Evolutionary conservation across 2,329 filamentous ascomycete genomes (phyloP).

Genomic region (Fusarium falciforme): DNA sequence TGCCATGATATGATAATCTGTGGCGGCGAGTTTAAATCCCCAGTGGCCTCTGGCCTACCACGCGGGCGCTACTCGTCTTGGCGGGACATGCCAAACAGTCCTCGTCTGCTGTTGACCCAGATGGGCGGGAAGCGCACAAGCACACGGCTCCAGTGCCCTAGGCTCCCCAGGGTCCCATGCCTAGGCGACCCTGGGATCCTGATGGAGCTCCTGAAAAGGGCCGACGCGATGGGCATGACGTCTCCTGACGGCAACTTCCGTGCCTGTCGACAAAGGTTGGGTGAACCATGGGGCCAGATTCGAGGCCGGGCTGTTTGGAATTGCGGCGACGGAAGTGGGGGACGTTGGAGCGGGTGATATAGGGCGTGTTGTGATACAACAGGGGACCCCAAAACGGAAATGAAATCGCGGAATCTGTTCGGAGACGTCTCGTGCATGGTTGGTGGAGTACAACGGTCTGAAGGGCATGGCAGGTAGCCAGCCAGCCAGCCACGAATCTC

Average conservation of each 20-base stretch:
- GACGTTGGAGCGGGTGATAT: conserved; percentile 23
- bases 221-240: conserved; percentile 33
- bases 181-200: conserved; percentile 13
- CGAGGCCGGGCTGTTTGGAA: conserved; percentile 34
- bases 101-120: conserved; percentile 20
- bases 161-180: neutral
- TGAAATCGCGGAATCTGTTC: conserved; percentile 37
- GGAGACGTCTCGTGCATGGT: conserved; percentile 27
- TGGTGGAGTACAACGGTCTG: conserved; percentile 1
- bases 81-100: conserved; percentile 23
- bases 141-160: conserved; percentile 11
- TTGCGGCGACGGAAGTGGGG: conserved; percentile 42
- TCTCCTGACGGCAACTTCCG: conserved; percentile 28
- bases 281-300: conserved; percentile 33
- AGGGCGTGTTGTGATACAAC: conserved; percentile 27
- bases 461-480: neutral
- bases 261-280: conserved; percentile 7
- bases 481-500: neutral
- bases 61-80: conserved; percentile 36
- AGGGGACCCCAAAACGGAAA: conserved; percentile 42
- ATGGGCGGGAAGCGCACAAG: conserved; percentile 31
- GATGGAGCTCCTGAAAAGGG: conserved; percentile 29
- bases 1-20: conserved; percentile 22
- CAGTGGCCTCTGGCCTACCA: conserved; percentile 25
- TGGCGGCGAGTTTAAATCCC: conserved; percentile 26